Evolutionary conservation across 2,329 filamentous ascomycete species (phyloP).

Genomic region (Aspergillus pseudoviridinutans): DNA sequence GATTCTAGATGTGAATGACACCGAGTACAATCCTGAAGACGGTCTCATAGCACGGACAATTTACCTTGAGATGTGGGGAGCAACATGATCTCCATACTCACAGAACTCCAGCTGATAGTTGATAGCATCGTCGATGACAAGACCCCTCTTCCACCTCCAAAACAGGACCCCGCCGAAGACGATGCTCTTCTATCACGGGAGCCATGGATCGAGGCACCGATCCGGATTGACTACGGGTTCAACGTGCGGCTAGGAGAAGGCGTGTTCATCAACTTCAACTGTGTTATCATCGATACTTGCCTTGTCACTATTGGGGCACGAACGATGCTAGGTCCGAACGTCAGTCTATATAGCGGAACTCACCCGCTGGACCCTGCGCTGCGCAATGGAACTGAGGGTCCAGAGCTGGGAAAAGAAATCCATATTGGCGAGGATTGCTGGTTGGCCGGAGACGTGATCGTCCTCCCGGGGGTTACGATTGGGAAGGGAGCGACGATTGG

Average conservation of each 20-base stretch:
- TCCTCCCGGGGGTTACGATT: slow-evolving; percentile 74
- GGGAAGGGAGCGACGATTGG: slow-evolving; percentile 71
- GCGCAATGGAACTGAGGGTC: slow-evolving; percentile 69
- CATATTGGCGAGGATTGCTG: slow-evolving; percentile 76
- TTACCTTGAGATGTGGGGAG: neutral
- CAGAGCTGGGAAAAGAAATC: slow-evolving; percentile 70
- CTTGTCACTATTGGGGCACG: slow-evolving; percentile 69
- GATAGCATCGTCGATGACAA: slow-evolving; percentile 60
- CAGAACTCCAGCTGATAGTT: slow-evolving; percentile 1
- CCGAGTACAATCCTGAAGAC: neutral
- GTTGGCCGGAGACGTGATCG: slow-evolving; percentile 67
- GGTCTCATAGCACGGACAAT: neutral
- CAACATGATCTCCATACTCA: neutral
- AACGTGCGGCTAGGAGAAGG: slow-evolving; percentile 67
- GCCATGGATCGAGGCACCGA: slow-evolving; percentile 66
- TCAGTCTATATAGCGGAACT: slow-evolving; percentile 68
- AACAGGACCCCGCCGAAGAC: slow-evolving; percentile 58
- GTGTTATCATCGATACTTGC: slow-evolving; percentile 73
- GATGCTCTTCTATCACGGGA: slow-evolving; percentile 60
- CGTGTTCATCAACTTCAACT: slow-evolving; percentile 73
- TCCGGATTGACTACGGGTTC: slow-evolving; percentile 73
- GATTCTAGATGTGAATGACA: neutral
- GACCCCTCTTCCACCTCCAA: slow-evolving; percentile 59
- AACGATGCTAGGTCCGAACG: slow-evolving; percentile 74
- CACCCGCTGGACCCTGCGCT: slow-evolving; percentile 74